phyloP scores from a whole-genome alignment of 257 asterid genomes.

The Solanum peruvianum region DNA sequence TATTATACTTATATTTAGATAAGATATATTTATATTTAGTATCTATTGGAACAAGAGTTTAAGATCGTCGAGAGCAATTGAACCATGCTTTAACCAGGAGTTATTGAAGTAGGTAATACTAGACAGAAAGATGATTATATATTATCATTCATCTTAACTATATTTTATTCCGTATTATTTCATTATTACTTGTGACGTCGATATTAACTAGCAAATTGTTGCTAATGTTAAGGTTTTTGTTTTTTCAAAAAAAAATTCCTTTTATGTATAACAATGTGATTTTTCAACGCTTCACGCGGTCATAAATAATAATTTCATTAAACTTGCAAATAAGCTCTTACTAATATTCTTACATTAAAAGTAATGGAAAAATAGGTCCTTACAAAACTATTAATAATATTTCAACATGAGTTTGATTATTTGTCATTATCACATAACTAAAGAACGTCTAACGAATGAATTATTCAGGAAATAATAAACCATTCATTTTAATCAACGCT shows the following conservation, averaged over 20 bases:
- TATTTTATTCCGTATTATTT: neutral
- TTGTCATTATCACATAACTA: too few species aligned
- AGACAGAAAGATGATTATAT: neutral
- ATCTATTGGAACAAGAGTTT: neutral
- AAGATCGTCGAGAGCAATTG: neutral
- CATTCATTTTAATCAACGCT: too few species aligned
- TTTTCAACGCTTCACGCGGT: too few species aligned
- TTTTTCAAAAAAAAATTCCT: neutral
- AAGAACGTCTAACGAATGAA: too few species aligned
- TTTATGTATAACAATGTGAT: too few species aligned
- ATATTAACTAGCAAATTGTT: neutral
- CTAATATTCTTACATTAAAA: too few species aligned
- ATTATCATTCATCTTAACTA: neutral
- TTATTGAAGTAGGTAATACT: neutral
- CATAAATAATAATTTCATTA: too few species aligned
- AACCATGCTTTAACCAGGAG: neutral
- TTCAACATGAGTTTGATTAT: too few species aligned
- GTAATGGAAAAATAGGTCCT: too few species aligned
- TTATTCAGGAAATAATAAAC: too few species aligned
- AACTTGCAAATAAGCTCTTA: too few species aligned
- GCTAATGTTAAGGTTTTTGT: neutral
- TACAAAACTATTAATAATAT: too few species aligned
- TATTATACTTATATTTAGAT: neutral
- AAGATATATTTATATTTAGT: neutral
- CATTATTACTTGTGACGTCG: neutral